Evolutionary conservation across 208 protist species (phyloP), one percentile per base, ranked within the genome.

Genomic region (Leishmania major): DNA sequence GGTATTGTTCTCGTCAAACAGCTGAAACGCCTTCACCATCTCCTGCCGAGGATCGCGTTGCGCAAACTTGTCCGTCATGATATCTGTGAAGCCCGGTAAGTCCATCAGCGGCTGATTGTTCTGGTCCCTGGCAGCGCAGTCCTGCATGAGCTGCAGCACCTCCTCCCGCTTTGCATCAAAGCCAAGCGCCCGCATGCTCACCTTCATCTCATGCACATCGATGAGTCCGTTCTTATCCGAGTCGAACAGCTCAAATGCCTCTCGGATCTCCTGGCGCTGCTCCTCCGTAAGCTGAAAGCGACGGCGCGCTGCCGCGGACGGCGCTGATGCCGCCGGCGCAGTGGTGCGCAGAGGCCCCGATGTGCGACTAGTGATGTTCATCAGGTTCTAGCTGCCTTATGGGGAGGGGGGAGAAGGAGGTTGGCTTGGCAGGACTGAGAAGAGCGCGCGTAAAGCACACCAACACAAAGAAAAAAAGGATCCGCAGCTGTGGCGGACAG

Each of bases 161-260:
- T 98, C 96, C 57, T 98, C 97, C 75, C 99, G 99, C 91, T 99
- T 99, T 13, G 95, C 98, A 80, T 99, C 99, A 89, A 99, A 99
- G 47, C 99, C 99, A 0, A 99, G 90, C 25, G 99, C 99, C 51
- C 99, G 95, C 98, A 99, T 99, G 55, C 99, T 99, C 51, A 99
- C 99, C 93, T 99, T 99, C 85, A 99, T 96, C 92, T 99, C 99
- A 77, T 99, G 99, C 28, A 94, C 96, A 80, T 99, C 99, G 79
- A 99, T 99, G 19, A 95, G 83, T 55, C 97, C 97, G 75, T 97
- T 96, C 80, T 98, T 98, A 81, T 99, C 98, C 3, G 91, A 96
- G 84, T 99, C 99, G 86, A 99, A 99, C 37, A 99, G 92, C 84
- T 99, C 99, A 87, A 99, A 99, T 1, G 99, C 99, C 91, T 99